A percentile compares a stretch with the other conserved stretches of the same genome.
phyloP scores from a whole-genome alignment of 2,329 filamentous ascomycete species.

The Cordyceps tenuipes region DNA sequence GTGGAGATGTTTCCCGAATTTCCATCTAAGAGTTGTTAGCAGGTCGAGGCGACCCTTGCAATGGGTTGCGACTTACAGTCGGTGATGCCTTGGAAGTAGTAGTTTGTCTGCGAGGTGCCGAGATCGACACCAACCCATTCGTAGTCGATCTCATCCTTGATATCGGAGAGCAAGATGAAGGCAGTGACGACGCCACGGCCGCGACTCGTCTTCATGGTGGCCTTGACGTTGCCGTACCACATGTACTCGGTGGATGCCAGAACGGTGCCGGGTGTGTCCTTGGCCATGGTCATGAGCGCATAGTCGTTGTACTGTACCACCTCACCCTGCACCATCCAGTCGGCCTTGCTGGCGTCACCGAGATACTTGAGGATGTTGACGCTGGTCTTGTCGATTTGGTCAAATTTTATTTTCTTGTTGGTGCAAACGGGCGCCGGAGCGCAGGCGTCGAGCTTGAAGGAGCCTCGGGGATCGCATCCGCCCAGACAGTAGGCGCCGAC shows the following conservation, averaged over 20 bases:
- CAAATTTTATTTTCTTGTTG: conserved; percentile 64
- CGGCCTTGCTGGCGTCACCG: conserved; percentile 67
- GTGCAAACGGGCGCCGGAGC: conserved; percentile 76
- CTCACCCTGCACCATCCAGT: conserved; percentile 84
- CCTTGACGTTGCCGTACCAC: conserved; percentile 93
- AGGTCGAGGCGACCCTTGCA: neutral
- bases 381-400: conserved; percentile 57
- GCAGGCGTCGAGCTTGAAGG: conserved; percentile 75
- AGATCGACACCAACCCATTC: conserved; percentile 85
- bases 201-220: conserved; percentile 73
- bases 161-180: conserved; percentile 90
- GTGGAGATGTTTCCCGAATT: conserved; percentile 65
- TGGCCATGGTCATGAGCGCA: conserved; percentile 81
- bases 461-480: conserved; percentile 84
- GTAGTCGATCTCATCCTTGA: conserved; percentile 98
- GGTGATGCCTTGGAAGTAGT: conserved; percentile 89
- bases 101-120: conserved; percentile 79
- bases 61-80: conserved; percentile 56
- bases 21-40: conserved; percentile 46
- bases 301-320: conserved; percentile 60
- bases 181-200: conserved; percentile 89
- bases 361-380: conserved; percentile 72
- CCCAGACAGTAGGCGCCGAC: conserved; percentile 92
- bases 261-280: conserved; percentile 77
- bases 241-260: conserved; percentile 78